phyloP scores from a whole-genome alignment of 2,329 filamentous ascomycete species.

The Mycosphaerella sp. region DNA sequence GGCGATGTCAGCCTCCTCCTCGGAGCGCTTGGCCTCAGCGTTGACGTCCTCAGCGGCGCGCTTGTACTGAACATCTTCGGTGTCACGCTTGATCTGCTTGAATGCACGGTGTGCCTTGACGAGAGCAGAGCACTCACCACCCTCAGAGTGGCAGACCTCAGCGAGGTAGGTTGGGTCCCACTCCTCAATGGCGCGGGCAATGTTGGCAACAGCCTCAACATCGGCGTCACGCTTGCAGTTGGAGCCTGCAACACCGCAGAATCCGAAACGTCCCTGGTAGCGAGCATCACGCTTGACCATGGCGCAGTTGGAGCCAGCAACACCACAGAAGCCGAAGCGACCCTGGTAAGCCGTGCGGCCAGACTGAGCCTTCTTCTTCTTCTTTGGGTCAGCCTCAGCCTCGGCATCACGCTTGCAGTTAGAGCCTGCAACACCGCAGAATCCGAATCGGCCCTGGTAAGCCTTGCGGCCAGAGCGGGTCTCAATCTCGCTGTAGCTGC shows the following conservation, averaged over 20 bases:
- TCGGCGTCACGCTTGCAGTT: conserved; percentile 39
- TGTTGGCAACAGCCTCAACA: conserved; percentile 33
- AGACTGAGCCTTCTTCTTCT: not conserved
- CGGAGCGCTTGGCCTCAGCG: conserved; percentile 12
- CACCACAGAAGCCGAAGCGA: conserved; percentile 32
- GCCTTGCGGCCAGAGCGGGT: conserved; percentile 16
- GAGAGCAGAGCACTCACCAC: conserved; percentile 26
- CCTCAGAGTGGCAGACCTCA: conserved; percentile 15
- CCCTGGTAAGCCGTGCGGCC: not conserved
- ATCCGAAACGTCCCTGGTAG: conserved; percentile 17
- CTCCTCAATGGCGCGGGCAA: conserved; percentile 11
- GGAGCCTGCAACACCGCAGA: conserved; percentile 38
- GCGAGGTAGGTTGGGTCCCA: conserved; percentile 21
- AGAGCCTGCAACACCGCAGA: conserved; percentile 34
- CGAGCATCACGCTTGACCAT: conserved; percentile 21
- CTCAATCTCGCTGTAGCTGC: conserved; percentile 15
- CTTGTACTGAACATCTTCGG: conserved; percentile 14
- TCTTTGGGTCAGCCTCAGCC: conserved; percentile 31
- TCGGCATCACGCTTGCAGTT: conserved; percentile 33
- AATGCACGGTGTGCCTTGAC: conserved; percentile 26
- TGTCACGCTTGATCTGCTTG: conserved; percentile 25
- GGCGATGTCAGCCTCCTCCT: conserved; percentile 4
- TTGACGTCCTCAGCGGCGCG: conserved; percentile 7
- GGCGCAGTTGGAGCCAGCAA: conserved; percentile 39
- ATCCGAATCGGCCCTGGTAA: conserved; percentile 2